Evolutionary conservation across 805 yeast genomes (phyloP), one percentile per base, ranked within the genome.

Genomic region (Zygoascus biomembranicola): DNA sequence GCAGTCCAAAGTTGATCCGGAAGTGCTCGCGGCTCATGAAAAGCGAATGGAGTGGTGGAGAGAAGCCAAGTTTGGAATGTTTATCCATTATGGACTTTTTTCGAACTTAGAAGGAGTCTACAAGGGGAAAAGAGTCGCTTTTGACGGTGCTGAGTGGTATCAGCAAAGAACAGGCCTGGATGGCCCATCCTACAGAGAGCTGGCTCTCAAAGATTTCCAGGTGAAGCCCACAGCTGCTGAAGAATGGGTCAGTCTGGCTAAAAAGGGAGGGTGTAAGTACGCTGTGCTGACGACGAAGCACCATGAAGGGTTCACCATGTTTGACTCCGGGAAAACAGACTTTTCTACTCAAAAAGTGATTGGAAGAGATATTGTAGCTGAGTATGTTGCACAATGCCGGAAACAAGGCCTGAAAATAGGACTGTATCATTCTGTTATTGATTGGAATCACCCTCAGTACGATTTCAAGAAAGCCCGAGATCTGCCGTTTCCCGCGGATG

Each of bases 381-480:
- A 55, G 41, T 57, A 32, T 43, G 45, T 46, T 16, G 51, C 32
- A 11, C 35, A 48, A n/a, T 50, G 52, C 39, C 53, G 59, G 13
- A 46, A 43, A 26, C 23, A 50, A 16, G 57, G 56, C 19, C 51
- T 57, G 10, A 47, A 49, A 19, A 31, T 52, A 3, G 59, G 59
- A 11, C 42, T 52, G 13, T 57, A 57, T 43, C 57, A 57, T 41
- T 57, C 59, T 13, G 23, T 55, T n/a, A 47, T 55, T 35, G 59
- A 57, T 47, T 57, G 59, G 59, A 53, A 57, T 19, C 59, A 57
- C 31, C 58, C 59, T 2, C 46, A 57, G 44, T 57, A 54, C 41
- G 56, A 57, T 32, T 54, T 44, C 41, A 32, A 44, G 20, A 43
- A 26, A 2, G 32, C 53, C 14, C 45, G 43, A 19, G 48, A 26